A percentile compares a stretch with the other conserved stretches of the same genome.
These are phyloP conservation scores for Saturnispora quitensis DNA, from an alignment of 805 yeast species.

Conservation along the genomic window DNA sequence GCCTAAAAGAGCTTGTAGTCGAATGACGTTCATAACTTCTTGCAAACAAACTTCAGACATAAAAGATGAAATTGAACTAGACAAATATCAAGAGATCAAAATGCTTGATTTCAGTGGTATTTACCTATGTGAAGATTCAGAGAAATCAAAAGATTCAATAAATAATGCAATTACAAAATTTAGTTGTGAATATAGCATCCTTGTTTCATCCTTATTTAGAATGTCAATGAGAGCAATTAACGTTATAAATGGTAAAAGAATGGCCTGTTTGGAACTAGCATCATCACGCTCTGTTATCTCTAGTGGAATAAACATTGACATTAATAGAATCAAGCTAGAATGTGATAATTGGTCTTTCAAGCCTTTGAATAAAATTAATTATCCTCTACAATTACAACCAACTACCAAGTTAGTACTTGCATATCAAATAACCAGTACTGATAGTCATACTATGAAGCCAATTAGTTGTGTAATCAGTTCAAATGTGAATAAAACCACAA, in stretches of 20 bases:
- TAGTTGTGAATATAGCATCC: constrained; percentile 3
- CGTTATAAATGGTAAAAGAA: neutral
- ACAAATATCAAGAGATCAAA: neutral
- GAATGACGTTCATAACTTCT: neutral
- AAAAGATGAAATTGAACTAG: neutral
- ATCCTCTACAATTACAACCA: constrained; percentile 25
- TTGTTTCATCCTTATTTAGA: neutral
- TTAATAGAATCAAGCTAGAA: constrained; percentile 11
- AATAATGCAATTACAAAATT: neutral
- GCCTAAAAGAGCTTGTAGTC: neutral
- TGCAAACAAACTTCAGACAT: neutral
- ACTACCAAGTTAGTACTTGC: constrained; percentile 18
- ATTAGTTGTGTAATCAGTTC: constrained; percentile 19
- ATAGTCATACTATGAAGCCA: constrained; percentile 21
- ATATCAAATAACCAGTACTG: constrained; percentile 22
- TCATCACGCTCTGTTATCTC: neutral
- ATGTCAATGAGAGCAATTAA: constrained; percentile 4
- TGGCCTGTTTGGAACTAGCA: constrained; percentile 2
- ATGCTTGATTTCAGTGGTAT: neutral
- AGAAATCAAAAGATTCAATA: neutral
- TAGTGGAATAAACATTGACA: neutral
- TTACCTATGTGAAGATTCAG: neutral
- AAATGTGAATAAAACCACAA: constrained; percentile 13
- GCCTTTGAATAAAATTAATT: constrained; percentile 15
- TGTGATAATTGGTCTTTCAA: constrained; percentile 20